Base-by-base conservation (phyloP, 306 rosid species). In the Prosopis cineraria region DNA sequence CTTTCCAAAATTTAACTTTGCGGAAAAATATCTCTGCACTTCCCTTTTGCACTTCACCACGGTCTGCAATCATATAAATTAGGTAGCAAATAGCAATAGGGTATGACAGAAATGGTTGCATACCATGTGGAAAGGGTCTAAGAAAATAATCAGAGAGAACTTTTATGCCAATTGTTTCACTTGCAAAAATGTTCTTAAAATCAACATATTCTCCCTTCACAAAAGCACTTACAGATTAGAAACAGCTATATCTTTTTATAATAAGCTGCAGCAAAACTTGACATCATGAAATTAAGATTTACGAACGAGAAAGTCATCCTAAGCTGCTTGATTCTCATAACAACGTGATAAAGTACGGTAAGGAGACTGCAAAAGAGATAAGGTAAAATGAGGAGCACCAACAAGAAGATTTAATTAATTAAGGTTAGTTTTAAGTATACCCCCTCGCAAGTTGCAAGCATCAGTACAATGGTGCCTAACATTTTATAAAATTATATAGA, bases 1-100 rank as follows among this genome's bases (percentile, higher is more conserved):
- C 97, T 81, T 86, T 90, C 97, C 97, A 93, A 76, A 93, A 93
- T 79, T 90, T 93, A 41, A 90, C 96, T 82, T 89, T 93, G 67
- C 97, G 87, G 79, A 93, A 93, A 86, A 89, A 90, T 89, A 93
- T 85, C 88, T 93, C 96, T 1, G 93, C 89, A 50, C 89, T 86
- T 55, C 89, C 97, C 77, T 89, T 93, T 37, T 78, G 89, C 16
- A 87, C 88, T 80, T 90, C 97, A 22, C 96, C 92, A 19, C 96
- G 92, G 71, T 93, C 97, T 93, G 86, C 84, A 80, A 73, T 63
- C 29, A 33, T 53, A 62, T 72, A 27, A 80, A 29, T 29, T 36
- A 27, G 68, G 24, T 29, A 75, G 60, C 45, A 68, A 53, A 10
- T 43, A 72, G 53, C 1, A 48, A 3, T 20, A 66, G 34, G 2